Conservation (phyloP, 2,329 filamentous ascomycete species). For the Parascedosporium putredinis region DNA sequence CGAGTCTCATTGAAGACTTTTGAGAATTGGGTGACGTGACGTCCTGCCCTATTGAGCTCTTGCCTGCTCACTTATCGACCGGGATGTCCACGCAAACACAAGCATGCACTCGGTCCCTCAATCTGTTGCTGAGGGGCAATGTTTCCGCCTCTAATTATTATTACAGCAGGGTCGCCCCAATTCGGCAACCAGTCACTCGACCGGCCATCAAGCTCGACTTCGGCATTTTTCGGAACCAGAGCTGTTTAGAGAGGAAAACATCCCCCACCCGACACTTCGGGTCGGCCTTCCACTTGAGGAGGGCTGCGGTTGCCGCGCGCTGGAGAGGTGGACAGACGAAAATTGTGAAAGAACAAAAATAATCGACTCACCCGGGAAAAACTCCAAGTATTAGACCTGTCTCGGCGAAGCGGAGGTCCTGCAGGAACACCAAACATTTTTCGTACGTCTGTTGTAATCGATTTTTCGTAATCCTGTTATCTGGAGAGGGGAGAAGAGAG, state of each 20-base stretch:
- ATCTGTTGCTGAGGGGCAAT: too few relatives aligned
- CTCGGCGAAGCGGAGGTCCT: slow-evolving; percentile 22
- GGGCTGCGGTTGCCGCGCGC: neutral
- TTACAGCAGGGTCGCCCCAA: neutral
- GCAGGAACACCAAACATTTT: slow-evolving; percentile 25
- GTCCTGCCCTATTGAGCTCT: neutral
- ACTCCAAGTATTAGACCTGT: slow-evolving; percentile 28
- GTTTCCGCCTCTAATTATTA: neutral
- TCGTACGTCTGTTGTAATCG: neutral
- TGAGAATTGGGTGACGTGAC: neutral
- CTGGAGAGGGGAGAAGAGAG: too few relatives aligned
- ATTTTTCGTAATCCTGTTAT: neutral
- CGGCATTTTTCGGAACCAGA: neutral
- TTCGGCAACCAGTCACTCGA: slow-evolving; percentile 1
- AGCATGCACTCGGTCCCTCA: too few relatives aligned
- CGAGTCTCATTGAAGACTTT: neutral
- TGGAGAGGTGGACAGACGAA: neutral
- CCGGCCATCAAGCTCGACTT: neutral
- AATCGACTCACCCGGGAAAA: slow-evolving; percentile 26
- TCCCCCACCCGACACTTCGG: neutral
- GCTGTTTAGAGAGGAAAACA: neutral
- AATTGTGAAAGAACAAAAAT: neutral
- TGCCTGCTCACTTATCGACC: neutral
- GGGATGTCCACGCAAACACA: neutral
- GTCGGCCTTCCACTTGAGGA: neutral